Conservation (phyloP, 257 asterid species). For the Fraxinus excelsior region DNA sequence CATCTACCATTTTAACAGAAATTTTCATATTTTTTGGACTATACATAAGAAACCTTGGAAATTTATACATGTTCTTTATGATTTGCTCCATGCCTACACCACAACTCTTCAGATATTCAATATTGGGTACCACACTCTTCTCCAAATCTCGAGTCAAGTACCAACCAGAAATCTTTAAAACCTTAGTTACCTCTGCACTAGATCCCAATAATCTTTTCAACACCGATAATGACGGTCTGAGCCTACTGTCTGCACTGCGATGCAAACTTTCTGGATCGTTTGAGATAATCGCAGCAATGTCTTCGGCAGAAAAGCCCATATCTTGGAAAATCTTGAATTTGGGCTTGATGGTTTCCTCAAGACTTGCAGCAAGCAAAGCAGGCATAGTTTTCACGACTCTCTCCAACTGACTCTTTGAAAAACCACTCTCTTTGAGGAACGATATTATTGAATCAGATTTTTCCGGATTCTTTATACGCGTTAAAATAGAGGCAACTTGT, state of each 20-base stretch:
- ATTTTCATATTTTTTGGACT: constrained; percentile 24
- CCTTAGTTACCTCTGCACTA: constrained; percentile 17
- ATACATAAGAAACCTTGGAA: constrained; percentile 28
- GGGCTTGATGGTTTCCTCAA: constrained; percentile 13
- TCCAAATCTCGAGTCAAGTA: constrained; percentile 19
- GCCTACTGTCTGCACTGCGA: constrained; percentile 3
- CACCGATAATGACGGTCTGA: constrained; percentile 27
- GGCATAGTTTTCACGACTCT: constrained; percentile 11
- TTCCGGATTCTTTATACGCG: constrained; percentile 13
- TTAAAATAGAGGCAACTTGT: too few relatives aligned
- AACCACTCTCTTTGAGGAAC: constrained; percentile 26
- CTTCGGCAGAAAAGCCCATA: constrained; percentile 20
- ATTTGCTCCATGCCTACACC: constrained; percentile 21
- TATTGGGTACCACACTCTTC: constrained; percentile 28
- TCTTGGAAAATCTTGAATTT: constrained; percentile 24
- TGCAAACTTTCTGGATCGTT: constrained; percentile 14
- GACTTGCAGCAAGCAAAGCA: constrained; percentile 3
- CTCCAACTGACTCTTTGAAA: constrained; percentile 29
- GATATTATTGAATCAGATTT: too few relatives aligned
- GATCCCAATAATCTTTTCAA: too few relatives aligned
- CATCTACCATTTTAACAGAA: constrained; percentile 12
- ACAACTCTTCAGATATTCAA: constrained; percentile 21
- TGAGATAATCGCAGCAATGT: constrained; percentile 24
- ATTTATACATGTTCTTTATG: not conserved
- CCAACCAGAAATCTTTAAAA: constrained; percentile 9